phyloP scores from a whole-genome alignment of 257 asterid genomes.

The Solanum clarkiae region DNA sequence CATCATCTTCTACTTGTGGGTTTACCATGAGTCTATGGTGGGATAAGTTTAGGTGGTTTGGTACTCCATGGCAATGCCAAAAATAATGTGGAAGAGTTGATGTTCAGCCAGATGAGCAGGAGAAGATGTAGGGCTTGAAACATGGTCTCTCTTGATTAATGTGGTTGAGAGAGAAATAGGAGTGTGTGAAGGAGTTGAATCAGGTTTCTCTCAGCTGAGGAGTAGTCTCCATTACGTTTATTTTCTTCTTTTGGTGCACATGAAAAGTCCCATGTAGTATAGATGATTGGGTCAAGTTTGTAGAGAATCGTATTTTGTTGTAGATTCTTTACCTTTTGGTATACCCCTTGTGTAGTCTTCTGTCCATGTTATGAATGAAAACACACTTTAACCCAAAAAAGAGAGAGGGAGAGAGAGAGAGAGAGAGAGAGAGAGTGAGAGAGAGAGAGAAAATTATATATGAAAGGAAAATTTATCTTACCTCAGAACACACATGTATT shows the following conservation, averaged over 20 bases:
- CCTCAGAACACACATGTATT: conserved; percentile 93
- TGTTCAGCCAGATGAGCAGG: not conserved
- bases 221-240: not conserved
- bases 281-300: not conserved
- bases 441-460: not conserved
- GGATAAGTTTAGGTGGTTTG: not conserved
- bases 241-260: not conserved
- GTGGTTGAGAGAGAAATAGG: not conserved
- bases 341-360: not conserved
- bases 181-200: not conserved
- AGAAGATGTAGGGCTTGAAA: not conserved
- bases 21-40: not conserved
- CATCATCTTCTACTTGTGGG: not conserved
- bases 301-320: not conserved
- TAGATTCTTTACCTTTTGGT: not conserved
- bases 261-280: not conserved
- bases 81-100: not conserved
- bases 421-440: too few species aligned
- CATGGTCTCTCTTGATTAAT: not conserved
- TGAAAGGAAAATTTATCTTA: conserved; percentile 8
- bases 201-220: not conserved
- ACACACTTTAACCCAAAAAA: not conserved
- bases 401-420: not conserved
- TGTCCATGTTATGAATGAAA: not conserved
- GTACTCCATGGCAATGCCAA: not conserved